These are phyloP conservation scores for Cryomyces antarcticus DNA, from an alignment of 495 filamentous ascomycete species.

Conservation along the genomic window DNA sequence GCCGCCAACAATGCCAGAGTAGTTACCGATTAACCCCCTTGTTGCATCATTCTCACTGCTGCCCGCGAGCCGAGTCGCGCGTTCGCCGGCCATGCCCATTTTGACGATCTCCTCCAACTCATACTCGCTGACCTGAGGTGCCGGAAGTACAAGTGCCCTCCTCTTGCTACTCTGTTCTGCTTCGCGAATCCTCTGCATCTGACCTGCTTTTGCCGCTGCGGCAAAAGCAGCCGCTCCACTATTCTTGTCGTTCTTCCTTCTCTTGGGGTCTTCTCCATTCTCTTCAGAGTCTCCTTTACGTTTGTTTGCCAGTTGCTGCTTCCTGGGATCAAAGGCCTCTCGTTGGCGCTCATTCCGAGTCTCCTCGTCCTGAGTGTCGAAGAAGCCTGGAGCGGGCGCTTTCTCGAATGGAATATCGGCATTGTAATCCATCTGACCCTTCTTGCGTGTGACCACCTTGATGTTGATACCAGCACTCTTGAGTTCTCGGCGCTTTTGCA, in stretches of 20 bases:
- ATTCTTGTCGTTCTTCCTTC: constrained; percentile 69
- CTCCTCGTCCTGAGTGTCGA: constrained; percentile 72
- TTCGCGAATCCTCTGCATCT: constrained; percentile 89
- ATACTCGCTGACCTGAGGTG: constrained; percentile 75
- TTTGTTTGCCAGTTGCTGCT: constrained; percentile 89
- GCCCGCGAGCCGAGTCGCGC: constrained; percentile 53
- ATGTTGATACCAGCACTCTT: constrained; percentile 98
- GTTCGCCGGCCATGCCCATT: constrained; percentile 88
- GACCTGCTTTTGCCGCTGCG: constrained; percentile 82
- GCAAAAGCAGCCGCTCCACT: constrained; percentile 53
- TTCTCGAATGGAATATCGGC: constrained; percentile 97
- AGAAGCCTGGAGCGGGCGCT: constrained; percentile 73
- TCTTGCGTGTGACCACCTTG: constrained; percentile 80
- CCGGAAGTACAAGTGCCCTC: constrained; percentile 53
- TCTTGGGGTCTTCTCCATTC: constrained; percentile 53
- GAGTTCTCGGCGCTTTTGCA: constrained; percentile 89
- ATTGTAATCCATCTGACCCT: constrained; percentile 98
- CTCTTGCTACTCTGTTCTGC: constrained; percentile 93
- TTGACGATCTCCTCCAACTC: constrained; percentile 97
- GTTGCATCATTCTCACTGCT: constrained; percentile 73
- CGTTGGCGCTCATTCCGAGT: constrained; percentile 67
- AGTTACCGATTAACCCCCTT: constrained; percentile 67
- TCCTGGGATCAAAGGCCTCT: constrained; percentile 78
- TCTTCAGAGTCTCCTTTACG: constrained; percentile 80
- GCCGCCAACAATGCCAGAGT: constrained; percentile 55